Conservation (phyloP, 208 protist genomes). For the Trypanosoma grayi region DNA sequence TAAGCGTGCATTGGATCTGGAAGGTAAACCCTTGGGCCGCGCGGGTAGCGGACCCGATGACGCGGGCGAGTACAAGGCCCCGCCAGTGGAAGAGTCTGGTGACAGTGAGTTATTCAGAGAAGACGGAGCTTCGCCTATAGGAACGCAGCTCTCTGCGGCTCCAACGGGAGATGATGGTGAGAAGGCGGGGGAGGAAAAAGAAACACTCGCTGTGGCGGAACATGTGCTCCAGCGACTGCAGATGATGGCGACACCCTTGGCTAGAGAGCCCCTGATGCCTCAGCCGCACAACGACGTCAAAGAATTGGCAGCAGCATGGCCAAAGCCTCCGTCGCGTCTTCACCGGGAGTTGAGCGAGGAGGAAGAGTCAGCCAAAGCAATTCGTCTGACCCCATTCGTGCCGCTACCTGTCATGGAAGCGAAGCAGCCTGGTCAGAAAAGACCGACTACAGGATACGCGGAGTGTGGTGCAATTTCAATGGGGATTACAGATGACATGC, state of each 20-base stretch:
- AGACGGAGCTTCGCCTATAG: neutral
- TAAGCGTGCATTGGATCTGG: constrained; percentile 14
- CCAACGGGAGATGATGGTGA: neutral
- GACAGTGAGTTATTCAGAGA: neutral
- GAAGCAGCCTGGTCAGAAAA: no score
- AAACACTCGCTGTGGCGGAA: neutral
- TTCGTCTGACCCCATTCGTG: neutral
- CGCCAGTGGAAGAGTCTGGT: neutral
- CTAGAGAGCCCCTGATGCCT: neutral
- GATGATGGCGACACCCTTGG: neutral
- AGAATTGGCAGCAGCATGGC: neutral
- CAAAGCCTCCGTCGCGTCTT: constrained; percentile 9
- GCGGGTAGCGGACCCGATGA: neutral
- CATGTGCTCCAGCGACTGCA: neutral
- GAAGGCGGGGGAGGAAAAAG: neutral
- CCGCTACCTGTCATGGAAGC: neutral
- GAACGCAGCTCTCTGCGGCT: neutral
- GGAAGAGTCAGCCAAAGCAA: neutral
- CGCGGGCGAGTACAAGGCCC: neutral
- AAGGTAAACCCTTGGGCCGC: constrained; percentile 12
- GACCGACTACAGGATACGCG: no score
- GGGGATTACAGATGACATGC: neutral
- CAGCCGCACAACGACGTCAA: no score
- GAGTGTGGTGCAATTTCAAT: neutral
- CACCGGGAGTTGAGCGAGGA: neutral